These are phyloP conservation scores for Brassica rapa DNA, from an alignment of 345 rosid species.

Conservation along the genomic window DNA sequence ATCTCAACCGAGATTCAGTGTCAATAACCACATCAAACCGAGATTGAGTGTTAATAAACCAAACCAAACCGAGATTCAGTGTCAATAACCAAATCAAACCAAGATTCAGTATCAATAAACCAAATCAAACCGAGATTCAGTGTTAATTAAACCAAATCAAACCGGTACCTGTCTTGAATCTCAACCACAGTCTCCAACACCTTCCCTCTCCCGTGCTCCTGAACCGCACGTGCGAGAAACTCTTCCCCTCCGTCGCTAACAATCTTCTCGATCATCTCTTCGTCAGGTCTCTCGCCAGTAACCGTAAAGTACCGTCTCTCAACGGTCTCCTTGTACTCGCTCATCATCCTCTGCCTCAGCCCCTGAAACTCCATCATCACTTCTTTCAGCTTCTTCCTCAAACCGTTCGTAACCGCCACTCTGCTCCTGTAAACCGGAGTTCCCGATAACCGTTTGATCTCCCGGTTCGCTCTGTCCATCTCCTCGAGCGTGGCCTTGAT, in stretches of 20 bases:
- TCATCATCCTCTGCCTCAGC: conserved; percentile 84
- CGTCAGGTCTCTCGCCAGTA: conserved; percentile 81
- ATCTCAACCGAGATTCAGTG: too few relatives aligned
- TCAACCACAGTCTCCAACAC: conserved; percentile 89
- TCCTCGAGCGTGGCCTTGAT: conserved; percentile 75
- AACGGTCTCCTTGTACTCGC: conserved; percentile 84
- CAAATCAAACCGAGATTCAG: too few relatives aligned
- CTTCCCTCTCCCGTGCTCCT: conserved; percentile 90
- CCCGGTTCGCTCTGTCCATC: conserved; percentile 81
- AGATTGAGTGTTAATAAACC: too few relatives aligned
- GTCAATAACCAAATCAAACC: too few relatives aligned
- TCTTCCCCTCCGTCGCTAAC: conserved; percentile 79
- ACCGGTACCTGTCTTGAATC: conserved; percentile 69
- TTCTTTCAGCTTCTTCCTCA: conserved; percentile 81
- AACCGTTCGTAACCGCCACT: conserved; percentile 75
- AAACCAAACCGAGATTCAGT: too few relatives aligned
- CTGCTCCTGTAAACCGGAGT: conserved; percentile 78
- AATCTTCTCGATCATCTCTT: conserved; percentile 83
- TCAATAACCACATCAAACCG: too few relatives aligned
- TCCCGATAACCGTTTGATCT: conserved; percentile 80
- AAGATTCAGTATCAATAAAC: too few relatives aligned
- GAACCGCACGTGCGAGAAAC: conserved; percentile 66
- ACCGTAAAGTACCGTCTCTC: conserved; percentile 94
- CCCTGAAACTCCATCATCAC: conserved; percentile 96
- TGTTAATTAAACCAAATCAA: too few relatives aligned